A percentile compares a stretch with the other conserved stretches of the same genome.
Conservation (phyloP, 2,329 filamentous ascomycete genomes). For the Amauroascus verrucosus region DNA sequence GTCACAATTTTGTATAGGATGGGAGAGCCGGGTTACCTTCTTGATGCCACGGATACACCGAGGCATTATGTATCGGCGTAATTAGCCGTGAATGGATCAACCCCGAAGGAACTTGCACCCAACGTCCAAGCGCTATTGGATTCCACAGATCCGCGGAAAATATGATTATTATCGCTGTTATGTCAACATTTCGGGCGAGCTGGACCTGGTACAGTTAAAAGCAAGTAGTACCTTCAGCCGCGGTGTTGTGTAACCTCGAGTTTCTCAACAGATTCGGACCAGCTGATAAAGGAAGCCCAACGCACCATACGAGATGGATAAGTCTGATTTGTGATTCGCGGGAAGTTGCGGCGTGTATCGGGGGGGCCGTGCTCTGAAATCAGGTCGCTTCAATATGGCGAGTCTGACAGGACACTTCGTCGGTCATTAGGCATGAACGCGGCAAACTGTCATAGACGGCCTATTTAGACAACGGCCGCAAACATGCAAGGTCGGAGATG, state of each 20-base stretch:
- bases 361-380: neutral
- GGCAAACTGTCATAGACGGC: neutral
- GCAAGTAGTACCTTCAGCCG: neutral
- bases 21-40: too few relatives aligned
- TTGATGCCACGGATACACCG: too few relatives aligned
- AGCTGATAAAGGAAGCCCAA: neutral
- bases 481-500: neutral
- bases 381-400: neutral
- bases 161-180: neutral
- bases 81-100: neutral
- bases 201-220: neutral
- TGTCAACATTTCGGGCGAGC: neutral
- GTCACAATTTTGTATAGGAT: too few relatives aligned
- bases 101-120: neutral
- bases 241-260: neutral
- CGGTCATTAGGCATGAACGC: constrained; percentile 1
- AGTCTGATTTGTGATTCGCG: neutral
- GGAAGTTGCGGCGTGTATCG: neutral
- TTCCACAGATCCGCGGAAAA: neutral
- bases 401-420: too few relatives aligned
- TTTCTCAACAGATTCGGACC: neutral
- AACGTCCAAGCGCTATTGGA: neutral
- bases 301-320: neutral
- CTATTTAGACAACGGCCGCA: neutral
- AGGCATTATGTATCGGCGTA: neutral